Percentiles rank a stretch among this genome's conserved stretches.
Evolutionary conservation across 2,329 filamentous ascomycete species (phyloP).

Genomic region (Ophiognomonia clavigignenti-juglandacearum): DNA sequence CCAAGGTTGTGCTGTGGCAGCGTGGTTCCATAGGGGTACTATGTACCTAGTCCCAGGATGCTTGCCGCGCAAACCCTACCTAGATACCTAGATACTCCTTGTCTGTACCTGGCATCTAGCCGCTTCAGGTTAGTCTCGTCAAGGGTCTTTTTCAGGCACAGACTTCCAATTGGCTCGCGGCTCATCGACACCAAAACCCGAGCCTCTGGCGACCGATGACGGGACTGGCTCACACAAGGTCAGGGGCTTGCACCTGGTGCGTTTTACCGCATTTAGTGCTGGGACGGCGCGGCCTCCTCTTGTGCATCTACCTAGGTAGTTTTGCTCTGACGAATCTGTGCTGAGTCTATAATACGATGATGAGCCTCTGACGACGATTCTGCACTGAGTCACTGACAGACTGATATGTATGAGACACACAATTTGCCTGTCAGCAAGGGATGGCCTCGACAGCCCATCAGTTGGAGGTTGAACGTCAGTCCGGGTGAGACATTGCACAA

Average conservation of each 20-base stretch:
- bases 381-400: too few species aligned
- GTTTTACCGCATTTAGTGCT: too few species aligned
- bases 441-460: not conserved
- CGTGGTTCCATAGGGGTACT: too few species aligned
- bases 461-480: not conserved
- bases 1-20: too few species aligned
- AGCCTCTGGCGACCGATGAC: not conserved
- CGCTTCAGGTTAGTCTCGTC: not conserved
- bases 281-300: not conserved
- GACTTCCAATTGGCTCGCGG: conserved; percentile 15
- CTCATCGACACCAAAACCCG: conserved; percentile 6
- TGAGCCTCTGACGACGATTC: too few species aligned
- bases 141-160: conserved; percentile 11
- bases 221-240: not conserved
- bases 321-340: too few species aligned
- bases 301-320: too few species aligned
- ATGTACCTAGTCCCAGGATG: too few species aligned
- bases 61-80: not conserved
- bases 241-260: too few species aligned
- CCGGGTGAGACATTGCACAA: not conserved
- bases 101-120: conserved; percentile 7
- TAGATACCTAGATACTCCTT: not conserved
- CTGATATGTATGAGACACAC: not conserved
- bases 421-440: not conserved
- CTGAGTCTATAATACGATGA: too few species aligned